Percentiles rank a stretch among this genome's conserved stretches.
Evolutionary conservation across 208 protist genomes (phyloP).

Genomic region (Acanthamoeba triangularis): DNA sequence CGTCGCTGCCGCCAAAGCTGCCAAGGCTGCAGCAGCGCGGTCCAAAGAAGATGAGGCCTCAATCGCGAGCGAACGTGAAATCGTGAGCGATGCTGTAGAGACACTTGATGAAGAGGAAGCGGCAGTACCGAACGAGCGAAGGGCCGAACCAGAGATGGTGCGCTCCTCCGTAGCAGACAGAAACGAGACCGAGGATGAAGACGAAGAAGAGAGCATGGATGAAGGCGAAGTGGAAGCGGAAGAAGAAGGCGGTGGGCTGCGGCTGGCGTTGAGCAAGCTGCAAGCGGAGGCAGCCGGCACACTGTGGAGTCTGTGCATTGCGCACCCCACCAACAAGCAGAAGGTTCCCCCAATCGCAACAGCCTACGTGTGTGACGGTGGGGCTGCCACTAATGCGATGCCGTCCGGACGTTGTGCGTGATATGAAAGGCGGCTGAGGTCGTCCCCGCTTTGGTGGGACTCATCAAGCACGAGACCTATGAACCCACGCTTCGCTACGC

Average conservation of each 20-base stretch:
- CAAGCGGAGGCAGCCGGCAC: slow-evolving; percentile 9
- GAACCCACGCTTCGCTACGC: slow-evolving; percentile 11
- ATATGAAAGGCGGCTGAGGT: not conserved
- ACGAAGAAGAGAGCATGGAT: not conserved
- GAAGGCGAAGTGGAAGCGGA: not conserved
- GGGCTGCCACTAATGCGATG: too few species aligned
- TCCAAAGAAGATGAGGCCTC: not conserved
- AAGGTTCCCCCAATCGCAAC: not conserved
- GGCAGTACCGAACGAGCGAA: not conserved
- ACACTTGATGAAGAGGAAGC: not conserved
- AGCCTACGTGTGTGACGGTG: not conserved
- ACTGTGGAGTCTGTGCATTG: slow-evolving; percentile 32
- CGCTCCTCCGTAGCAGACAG: not conserved
- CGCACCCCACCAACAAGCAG: slow-evolving; percentile 13
- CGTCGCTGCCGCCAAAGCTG: not conserved
- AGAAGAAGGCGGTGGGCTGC: not conserved
- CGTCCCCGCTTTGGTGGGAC: not conserved
- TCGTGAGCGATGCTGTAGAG: not conserved
- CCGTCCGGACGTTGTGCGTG: too few species aligned
- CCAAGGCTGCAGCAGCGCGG: not conserved
- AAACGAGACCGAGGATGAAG: not conserved
- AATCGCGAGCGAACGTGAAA: not conserved
- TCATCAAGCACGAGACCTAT: slow-evolving; percentile 10
- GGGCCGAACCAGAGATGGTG: not conserved
- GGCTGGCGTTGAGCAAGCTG: slow-evolving; percentile 1